A percentile compares a stretch with the other conserved stretches of the same genome.
These are phyloP conservation scores for Colletotrichum cuscutae DNA, from an alignment of 2,329 filamentous ascomycete species.

Conservation along the genomic window DNA sequence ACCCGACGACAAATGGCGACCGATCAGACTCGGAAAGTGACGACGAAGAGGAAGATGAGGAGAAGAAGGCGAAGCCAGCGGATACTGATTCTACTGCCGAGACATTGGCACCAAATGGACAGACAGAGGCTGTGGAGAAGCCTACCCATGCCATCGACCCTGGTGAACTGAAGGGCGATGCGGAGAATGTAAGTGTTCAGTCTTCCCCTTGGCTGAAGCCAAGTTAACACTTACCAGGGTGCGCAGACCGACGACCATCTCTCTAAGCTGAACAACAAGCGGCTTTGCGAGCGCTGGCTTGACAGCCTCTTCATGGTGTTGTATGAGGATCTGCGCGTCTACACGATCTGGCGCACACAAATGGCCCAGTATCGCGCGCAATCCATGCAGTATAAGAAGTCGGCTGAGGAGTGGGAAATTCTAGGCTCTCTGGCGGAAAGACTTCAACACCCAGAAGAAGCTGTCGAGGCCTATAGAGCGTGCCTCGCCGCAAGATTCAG, in stretches of 20 bases:
- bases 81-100: constrained; percentile 40
- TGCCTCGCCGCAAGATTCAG: constrained; percentile 91
- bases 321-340: constrained; percentile 96
- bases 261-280: constrained; percentile 95
- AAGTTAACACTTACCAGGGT: constrained; percentile 54
- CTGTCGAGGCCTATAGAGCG: constrained; percentile 90
- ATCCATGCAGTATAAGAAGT: constrained; percentile 95
- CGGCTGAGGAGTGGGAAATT: constrained; percentile 97
- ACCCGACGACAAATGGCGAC: constrained; percentile 62
- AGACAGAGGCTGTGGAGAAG: constrained; percentile 70
- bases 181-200: constrained; percentile 69
- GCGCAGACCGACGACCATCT: constrained; percentile 77
- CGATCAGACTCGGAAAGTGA: constrained; percentile 42
- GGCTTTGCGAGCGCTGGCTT: constrained; percentile 95
- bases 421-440: constrained; percentile 92
- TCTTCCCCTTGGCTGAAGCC: not conserved
- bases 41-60: constrained; percentile 47
- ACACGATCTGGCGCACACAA: constrained; percentile 99
- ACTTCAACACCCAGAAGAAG: constrained; percentile 91
- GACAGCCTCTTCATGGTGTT: constrained; percentile 99
- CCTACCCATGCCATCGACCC: constrained; percentile 83
- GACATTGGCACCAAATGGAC: constrained; percentile 44
- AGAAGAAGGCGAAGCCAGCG: constrained; percentile 46
- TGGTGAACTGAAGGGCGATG: constrained; percentile 79
- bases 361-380: constrained; percentile 96